A percentile compares a stretch with the other conserved stretches of the same genome.
These are phyloP conservation scores for Aspergillaceae sp. DNA, from an alignment of 2,329 filamentous ascomycete genomes.

Conservation along the genomic window DNA sequence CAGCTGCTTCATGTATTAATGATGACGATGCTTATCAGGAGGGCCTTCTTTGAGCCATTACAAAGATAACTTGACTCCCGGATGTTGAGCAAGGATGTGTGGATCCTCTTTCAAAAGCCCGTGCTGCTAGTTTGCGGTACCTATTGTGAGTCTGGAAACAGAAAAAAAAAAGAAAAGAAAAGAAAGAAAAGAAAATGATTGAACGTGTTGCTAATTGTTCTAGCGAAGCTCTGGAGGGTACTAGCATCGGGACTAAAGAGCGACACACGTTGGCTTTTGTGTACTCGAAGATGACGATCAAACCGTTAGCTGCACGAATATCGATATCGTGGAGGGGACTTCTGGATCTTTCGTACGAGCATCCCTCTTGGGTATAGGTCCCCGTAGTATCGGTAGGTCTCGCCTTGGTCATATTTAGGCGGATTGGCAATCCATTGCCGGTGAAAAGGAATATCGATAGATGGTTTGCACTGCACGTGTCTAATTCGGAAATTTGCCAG, in stretches of 20 bases:
- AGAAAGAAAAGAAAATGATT: background rate
- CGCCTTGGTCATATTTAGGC: background rate
- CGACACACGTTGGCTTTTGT: background rate
- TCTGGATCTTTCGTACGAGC: background rate
- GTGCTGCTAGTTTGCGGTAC: background rate
- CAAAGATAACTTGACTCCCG: conserved; percentile 9
- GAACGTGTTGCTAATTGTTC: background rate
- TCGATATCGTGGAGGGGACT: background rate
- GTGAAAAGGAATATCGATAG: background rate
- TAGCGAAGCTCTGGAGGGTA: background rate
- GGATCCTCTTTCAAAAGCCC: background rate
- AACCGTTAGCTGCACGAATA: background rate
- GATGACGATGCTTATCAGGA: conserved; percentile 12
- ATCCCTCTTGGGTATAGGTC: background rate
- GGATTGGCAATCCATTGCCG: background rate
- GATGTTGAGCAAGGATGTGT: conserved; percentile 12
- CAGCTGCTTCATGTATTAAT: conserved; percentile 9
- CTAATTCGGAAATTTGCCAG: background rate
- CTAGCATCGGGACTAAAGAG: background rate
- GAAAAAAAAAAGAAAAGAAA: background rate
- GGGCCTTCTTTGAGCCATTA: conserved; percentile 7
- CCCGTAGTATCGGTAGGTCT: background rate
- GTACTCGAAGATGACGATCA: background rate
- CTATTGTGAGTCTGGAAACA: background rate
- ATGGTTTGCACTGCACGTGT: background rate